A percentile compares a stretch with the other conserved stretches of the same genome.
These are phyloP conservation scores for Fomitopsis serialis DNA, from an alignment of 768 basidiomycete species.

Conservation along the genomic window DNA sequence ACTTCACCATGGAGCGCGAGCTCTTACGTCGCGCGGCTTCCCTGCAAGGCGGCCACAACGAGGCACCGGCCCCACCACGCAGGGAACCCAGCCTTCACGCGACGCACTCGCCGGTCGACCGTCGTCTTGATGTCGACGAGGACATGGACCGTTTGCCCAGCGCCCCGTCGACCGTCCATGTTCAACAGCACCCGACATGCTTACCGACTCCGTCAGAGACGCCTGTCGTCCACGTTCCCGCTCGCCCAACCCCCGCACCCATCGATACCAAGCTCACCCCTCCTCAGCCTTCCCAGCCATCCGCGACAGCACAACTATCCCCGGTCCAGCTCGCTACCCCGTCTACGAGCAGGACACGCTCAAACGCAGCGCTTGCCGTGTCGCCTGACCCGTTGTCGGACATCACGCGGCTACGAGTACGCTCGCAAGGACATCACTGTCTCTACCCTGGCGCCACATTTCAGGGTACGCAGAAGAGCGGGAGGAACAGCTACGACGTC, in stretches of 20 bases:
- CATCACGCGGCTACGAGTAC: conserved; percentile 72
- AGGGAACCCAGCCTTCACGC: conserved; percentile 8
- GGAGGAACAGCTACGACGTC: conserved; percentile 91
- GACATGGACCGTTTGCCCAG: conserved; percentile 23
- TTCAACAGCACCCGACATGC: neutral
- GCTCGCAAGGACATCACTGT: conserved; percentile 68
- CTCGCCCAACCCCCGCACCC: conserved; percentile 10
- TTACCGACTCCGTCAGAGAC: neutral
- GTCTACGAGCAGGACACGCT: conserved; percentile 19
- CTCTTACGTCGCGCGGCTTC: conserved; percentile 23
- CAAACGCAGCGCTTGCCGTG: conserved; percentile 7
- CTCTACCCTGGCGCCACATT: conserved; percentile 87
- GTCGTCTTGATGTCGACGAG: conserved; percentile 31
- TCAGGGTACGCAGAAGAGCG: conserved; percentile 89
- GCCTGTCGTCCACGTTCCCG: neutral
- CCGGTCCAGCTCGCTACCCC: conserved; percentile 4
- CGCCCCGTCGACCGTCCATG: neutral
- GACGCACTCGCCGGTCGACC: conserved; percentile 13
- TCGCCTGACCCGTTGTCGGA: conserved; percentile 57
- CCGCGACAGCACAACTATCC: conserved; percentile 8
- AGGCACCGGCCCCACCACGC: conserved; percentile 21
- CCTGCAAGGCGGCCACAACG: conserved; percentile 24
- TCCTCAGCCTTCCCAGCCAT: conserved; percentile 6
- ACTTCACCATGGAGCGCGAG: conserved; percentile 26
- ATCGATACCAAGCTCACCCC: conserved; percentile 8